Evolutionary conservation across 2,329 filamentous ascomycete species (phyloP).

Genomic region (Pseudogymnoascus sp.): DNA sequence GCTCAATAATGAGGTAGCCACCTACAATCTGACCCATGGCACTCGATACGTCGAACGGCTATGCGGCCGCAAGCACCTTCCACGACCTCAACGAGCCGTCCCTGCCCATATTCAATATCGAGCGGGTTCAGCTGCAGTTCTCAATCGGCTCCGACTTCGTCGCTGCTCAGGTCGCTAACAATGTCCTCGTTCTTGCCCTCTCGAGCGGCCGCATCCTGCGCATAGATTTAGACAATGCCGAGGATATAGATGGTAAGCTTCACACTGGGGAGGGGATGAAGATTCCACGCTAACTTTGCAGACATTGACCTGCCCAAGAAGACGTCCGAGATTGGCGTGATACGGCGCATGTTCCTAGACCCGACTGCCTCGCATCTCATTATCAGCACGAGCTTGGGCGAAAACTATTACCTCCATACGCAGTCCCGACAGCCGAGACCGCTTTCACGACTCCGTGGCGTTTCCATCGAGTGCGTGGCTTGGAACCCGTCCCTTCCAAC

Average conservation of each 20-base stretch:
- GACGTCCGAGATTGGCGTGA: conserved; percentile 80
- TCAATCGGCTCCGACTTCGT: conserved; percentile 92
- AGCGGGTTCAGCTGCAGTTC: conserved; percentile 88
- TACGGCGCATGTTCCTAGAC: conserved; percentile 93
- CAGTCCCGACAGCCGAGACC: conserved; percentile 83
- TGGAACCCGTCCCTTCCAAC: conserved; percentile 94
- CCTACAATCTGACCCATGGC: conserved; percentile 43
- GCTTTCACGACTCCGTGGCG: conserved; percentile 72
- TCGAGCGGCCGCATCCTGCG: conserved; percentile 86
- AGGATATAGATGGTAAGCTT: conserved; percentile 76
- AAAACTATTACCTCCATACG: conserved; percentile 97
- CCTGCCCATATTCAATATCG: conserved; percentile 88
- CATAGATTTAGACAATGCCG: conserved; percentile 86
- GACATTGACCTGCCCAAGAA: conserved; percentile 97
- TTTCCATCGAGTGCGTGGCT: conserved; percentile 79
- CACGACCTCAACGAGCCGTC: conserved; percentile 50
- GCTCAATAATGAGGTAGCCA: conserved; percentile 8
- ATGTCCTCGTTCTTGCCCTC: conserved; percentile 85
- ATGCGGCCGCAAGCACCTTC: conserved; percentile 55
- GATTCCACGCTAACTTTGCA: conserved; percentile 29
- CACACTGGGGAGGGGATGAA: not conserved
- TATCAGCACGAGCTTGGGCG: conserved; percentile 80
- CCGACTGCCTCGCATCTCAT: conserved; percentile 92
- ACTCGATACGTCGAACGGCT: conserved; percentile 62
- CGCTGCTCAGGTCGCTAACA: conserved; percentile 92